Conservation (phyloP, 306 rosid species). For the Dalbergia cochinchinensis region DNA sequence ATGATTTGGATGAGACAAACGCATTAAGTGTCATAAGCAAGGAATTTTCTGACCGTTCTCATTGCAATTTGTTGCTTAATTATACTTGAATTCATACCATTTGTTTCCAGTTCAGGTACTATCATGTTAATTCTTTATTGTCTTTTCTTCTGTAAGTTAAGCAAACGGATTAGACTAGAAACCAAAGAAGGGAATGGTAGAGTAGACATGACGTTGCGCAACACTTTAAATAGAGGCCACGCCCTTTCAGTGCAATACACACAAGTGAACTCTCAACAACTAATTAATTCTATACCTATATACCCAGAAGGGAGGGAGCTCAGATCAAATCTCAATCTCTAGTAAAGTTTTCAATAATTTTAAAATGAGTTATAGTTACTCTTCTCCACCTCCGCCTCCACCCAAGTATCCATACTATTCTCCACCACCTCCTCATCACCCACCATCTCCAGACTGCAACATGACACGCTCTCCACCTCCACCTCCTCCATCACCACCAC, state of each 20-base stretch:
- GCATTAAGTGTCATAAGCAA: background rate
- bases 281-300: background rate
- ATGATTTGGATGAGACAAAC: slow-evolving; percentile 28
- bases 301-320: too few species aligned
- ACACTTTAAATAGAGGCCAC: slow-evolving; percentile 7
- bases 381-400: slow-evolving; percentile 40
- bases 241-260: background rate
- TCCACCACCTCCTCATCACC: slow-evolving; percentile 35
- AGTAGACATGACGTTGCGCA: background rate
- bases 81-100: background rate
- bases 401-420: slow-evolving; percentile 37
- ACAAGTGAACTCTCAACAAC: background rate
- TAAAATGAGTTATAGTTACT: slow-evolving; percentile 46
- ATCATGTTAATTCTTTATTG: background rate
- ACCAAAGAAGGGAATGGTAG: background rate
- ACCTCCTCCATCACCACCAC: slow-evolving; percentile 2
- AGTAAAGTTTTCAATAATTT: background rate
- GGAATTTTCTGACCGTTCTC: slow-evolving; percentile 2
- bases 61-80: background rate
- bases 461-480: slow-evolving; percentile 13
- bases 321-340: background rate
- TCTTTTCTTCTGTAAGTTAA: background rate
- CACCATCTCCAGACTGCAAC: slow-evolving; percentile 26
- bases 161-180: background rate
- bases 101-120: background rate